phyloP scores from a whole-genome alignment of 2,329 filamentous ascomycete species.

The Sphaerulina vaccinii region DNA sequence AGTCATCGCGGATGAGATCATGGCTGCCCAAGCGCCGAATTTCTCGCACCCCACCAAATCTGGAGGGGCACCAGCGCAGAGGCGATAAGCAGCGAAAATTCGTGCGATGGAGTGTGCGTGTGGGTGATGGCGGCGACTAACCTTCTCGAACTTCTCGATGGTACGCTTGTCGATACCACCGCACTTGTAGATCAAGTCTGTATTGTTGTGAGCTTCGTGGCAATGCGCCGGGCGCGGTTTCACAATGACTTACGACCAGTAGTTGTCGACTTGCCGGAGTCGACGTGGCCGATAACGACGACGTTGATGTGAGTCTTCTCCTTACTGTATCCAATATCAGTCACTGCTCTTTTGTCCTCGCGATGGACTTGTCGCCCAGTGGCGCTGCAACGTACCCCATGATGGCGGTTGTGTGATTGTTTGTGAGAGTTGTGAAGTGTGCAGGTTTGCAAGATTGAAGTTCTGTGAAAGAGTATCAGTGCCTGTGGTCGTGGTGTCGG shows the following conservation, averaged over 20 bases:
- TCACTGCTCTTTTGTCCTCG: conserved; percentile 18
- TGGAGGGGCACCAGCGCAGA: conserved; percentile 24
- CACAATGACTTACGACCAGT: conserved; percentile 65
- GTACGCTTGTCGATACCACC: conserved; percentile 99
- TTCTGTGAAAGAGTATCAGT: conserved; percentile 5
- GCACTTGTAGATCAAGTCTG: conserved; percentile 99
- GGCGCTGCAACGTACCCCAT: conserved; percentile 57
- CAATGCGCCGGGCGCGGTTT: conserved; percentile 33
- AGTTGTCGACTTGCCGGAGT: conserved; percentile 98
- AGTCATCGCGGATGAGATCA: conserved; percentile 21
- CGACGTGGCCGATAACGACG: conserved; percentile 99
- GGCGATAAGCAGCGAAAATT: conserved; percentile 20
- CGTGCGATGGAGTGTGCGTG: conserved; percentile 8
- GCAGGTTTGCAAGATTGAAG: conserved; percentile 18
- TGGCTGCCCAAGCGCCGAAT: conserved; percentile 23
- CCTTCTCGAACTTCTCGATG: conserved; percentile 99
- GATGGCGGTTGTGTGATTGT: conserved; percentile 45
- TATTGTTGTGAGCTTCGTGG: conserved; percentile 59
- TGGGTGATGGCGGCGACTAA: conserved; percentile 43
- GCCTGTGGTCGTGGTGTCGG: background rate
- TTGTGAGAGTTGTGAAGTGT: conserved; percentile 21
- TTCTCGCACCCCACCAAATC: conserved; percentile 29
- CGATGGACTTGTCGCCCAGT: conserved; percentile 17
- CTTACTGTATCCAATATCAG: conserved; percentile 64
- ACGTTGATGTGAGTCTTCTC: conserved; percentile 93